Base-by-base conservation (phyloP, 805 yeast genomes). In the Kodamaea neixiangensis region DNA sequence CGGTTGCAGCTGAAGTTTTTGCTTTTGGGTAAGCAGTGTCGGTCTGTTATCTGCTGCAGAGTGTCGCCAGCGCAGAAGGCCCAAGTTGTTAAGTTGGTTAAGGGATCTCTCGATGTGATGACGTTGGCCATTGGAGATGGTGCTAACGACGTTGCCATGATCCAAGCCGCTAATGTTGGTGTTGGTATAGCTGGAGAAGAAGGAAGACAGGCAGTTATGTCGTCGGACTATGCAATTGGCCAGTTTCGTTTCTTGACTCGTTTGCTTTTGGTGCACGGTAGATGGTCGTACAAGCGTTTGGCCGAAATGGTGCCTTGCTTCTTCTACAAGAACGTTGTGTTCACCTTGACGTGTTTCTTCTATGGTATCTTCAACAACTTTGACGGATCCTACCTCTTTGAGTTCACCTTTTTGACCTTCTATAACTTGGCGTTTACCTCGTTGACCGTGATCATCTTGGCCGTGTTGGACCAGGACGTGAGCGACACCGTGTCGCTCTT, bases 121-220 rank as follows among this genome's bases (percentile, higher is more conserved):
- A 88, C 96, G 0, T 69, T 88, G 51, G 93, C 94, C 6, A 87
- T 88, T 64, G 96, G 96, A 58, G 96, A 88, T 69, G 96, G 96
- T 49, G 84, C 94, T 17, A 88, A 88, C 64, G 96, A 88, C 71
- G 96, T 88, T 55, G 92, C 96, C 10, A 88, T 88, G 96, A 88
- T 88, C 58, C 96, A 88, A 67, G 84, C 91, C 22, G 94, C 96
- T 1, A 85, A 88, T 68, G 86, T 88, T 43, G 96, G 96, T 61
- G 87, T 88, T 50, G 96, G 96, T 71, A 88, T 88, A 63, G 92
- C 92, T 2, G 96, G 96, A 70, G 94, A 88, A 72, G 96, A 88
- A 73, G 96, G 96, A 63, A 75, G 94, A 54, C 94, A 87, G 68
- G 94, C 94, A 15, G 94, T 81, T 4, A 88, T 88, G 96, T 85